Base-by-base conservation (phyloP, 2,329 filamentous ascomycete species). In the Cladosporium austrohemisphaericum region DNA sequence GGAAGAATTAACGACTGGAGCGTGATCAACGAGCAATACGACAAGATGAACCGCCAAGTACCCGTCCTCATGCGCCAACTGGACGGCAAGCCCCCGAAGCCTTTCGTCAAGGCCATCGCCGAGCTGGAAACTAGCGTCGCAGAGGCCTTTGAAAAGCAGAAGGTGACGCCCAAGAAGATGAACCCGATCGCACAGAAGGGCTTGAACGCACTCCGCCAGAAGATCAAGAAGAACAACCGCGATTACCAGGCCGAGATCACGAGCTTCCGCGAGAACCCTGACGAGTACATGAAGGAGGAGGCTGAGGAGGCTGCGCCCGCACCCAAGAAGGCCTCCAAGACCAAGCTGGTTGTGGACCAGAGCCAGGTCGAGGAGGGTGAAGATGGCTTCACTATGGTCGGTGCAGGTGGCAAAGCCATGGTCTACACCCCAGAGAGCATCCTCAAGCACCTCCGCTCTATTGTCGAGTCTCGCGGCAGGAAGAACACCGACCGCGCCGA, bases 1-100 rank as follows among this genome's bases (percentile, higher is more conserved):
- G 80, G 93, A 72, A 97, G 95, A 79, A 98, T 97, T 66, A 90
- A 88, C 66, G 93, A 98, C 74, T 98, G 93, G 93, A 87, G 86
- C 59, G 84, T 92, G 56, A 94, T 97, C 55, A 66, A 66, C 56
- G 65, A 68, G 40, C 52, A 68, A 67, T 81, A 68, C 56, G 68
- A 70, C 60, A 94, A 93, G 75, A 79, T 94, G 58, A 79, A 60
- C 81, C 58, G 66, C 29, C 65, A 68, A 54, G 51, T 69, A 51
- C 67, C 73, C 32, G 68, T 66, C 6, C 65, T 76, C 36, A 69
- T 70, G 59, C 73, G 73, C 59, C 70, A 74, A 53, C 71, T 87
- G 65, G 80, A 85, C 63, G 84, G 85, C 65, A 87, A 86, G 69
- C 81, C 83, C 29, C 93, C 93, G 51, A 96, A 95, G 77, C 73